These are phyloP conservation scores for Plasmodium reichenowi DNA, from an alignment of 169 alveolate species.

Conservation along the genomic window DNA sequence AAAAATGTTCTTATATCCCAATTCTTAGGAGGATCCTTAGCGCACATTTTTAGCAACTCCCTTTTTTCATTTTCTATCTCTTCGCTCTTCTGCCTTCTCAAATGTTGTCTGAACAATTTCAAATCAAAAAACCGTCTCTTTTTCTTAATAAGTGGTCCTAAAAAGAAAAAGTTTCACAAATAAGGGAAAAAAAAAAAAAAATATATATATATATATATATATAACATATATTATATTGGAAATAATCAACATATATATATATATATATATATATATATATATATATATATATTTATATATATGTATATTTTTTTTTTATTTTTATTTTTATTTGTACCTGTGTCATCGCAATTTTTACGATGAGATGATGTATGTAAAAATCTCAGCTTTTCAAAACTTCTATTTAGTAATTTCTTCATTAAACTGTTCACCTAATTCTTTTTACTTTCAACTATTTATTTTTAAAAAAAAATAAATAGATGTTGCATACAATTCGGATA, in stretches of 20 bases:
- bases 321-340: constrained; percentile 21
- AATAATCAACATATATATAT: background rate
- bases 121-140: constrained; percentile 84
- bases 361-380: constrained; percentile 35
- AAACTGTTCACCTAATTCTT: background rate
- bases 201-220: background rate
- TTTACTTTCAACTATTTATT: too few relatives aligned
- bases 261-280: background rate
- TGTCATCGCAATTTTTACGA: constrained; percentile 66
- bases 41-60: constrained; percentile 81
- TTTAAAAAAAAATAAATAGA: background rate
- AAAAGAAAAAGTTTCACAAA: background rate
- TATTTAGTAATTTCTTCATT: constrained; percentile 30
- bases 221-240: too few relatives aligned
- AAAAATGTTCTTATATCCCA: constrained; percentile 88
- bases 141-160: constrained; percentile 85
- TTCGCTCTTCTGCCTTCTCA: constrained; percentile 83
- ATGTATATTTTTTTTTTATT: too few relatives aligned
- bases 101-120: constrained; percentile 83
- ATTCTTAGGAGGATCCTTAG: constrained; percentile 87
- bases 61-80: constrained; percentile 85
- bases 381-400: constrained; percentile 33
- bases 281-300: background rate
- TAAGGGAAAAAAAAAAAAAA: background rate
- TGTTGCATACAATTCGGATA: background rate